A percentile compares a stretch with the other conserved stretches of the same genome.
Conservation (phyloP, 306 rosid genomes). For the Quercus bicolor region DNA sequence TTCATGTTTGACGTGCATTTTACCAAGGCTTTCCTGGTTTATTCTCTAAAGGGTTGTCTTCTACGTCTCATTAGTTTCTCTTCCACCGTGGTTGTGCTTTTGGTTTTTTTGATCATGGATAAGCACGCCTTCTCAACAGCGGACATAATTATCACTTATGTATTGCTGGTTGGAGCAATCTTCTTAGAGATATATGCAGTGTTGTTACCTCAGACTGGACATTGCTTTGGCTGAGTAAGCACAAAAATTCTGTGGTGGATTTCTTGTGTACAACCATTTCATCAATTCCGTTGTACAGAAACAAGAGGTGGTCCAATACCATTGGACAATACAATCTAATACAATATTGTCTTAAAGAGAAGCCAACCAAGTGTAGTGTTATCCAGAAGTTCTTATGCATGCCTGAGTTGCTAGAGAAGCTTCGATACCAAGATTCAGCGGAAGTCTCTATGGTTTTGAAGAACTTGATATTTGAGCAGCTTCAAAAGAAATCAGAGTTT, state of each 20-base stretch:
- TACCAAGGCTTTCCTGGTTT: slow-evolving; percentile 31
- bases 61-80: slow-evolving; percentile 14
- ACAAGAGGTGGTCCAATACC: slow-evolving; percentile 24
- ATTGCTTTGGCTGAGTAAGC: slow-evolving; percentile 20
- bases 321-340: slow-evolving; percentile 29
- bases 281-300: background rate
- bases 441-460: slow-evolving; percentile 2
- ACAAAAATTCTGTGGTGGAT: background rate
- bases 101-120: background rate
- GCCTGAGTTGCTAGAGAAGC: background rate
- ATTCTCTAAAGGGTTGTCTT: slow-evolving; percentile 10
- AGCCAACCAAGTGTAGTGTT: background rate
- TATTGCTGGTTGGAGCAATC: slow-evolving; percentile 35
- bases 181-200: slow-evolving; percentile 13
- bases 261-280: background rate
- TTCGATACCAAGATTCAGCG: background rate
- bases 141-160: slow-evolving; percentile 22
- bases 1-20: slow-evolving; percentile 42
- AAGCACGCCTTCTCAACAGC: slow-evolving; percentile 2
- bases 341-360: background rate
- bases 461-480: background rate
- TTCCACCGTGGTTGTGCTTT: background rate
- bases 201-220: slow-evolving; percentile 33
- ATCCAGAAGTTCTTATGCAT: background rate
- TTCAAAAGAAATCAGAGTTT: no score